These are phyloP conservation scores for Fusarium sp. DNA, from an alignment of 2,329 filamentous ascomycete genomes.

Conservation along the genomic window DNA sequence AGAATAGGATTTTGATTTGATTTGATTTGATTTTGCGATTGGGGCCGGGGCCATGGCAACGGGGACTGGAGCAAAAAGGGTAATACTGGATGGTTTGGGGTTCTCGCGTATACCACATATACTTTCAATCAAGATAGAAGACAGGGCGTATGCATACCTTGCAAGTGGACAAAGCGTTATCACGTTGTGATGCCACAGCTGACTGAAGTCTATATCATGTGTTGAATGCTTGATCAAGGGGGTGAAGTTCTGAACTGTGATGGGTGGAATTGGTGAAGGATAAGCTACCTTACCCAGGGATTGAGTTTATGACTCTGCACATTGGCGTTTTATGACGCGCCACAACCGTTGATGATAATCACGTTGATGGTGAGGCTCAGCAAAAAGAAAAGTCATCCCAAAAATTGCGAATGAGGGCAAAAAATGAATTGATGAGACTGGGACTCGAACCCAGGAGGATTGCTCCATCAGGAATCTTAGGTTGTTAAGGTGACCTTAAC, in stretches of 20 bases:
- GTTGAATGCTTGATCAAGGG: not conserved
- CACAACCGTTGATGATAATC: not conserved
- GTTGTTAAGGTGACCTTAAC: slow-evolving; percentile 45
- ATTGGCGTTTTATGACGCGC: not conserved
- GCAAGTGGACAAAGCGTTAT: slow-evolving; percentile 35
- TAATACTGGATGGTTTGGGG: slow-evolving; percentile 11
- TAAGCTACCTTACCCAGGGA: not conserved
- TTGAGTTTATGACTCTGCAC: not conserved
- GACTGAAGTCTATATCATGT: not conserved
- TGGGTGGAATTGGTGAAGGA: not conserved
- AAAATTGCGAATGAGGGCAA: not conserved
- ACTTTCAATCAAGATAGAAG: slow-evolving; percentile 17
- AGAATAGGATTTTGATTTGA: slow-evolving; percentile 13
- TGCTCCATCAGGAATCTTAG: slow-evolving; percentile 25
- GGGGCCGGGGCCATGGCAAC: slow-evolving; percentile 4
- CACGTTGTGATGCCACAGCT: slow-evolving; percentile 22
- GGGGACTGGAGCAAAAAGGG: slow-evolving; percentile 30
- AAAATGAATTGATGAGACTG: slow-evolving; percentile 43
- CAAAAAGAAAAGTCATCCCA: not conserved
- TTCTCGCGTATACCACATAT: slow-evolving; percentile 8
- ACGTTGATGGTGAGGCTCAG: not conserved
- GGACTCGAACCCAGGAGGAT: slow-evolving; percentile 47
- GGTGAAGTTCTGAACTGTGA: not conserved
- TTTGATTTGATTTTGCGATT: slow-evolving; percentile 26
- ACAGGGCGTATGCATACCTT: not conserved